phyloP scores from a whole-genome alignment of 257 asterid genomes.

The Solanum chilense region DNA sequence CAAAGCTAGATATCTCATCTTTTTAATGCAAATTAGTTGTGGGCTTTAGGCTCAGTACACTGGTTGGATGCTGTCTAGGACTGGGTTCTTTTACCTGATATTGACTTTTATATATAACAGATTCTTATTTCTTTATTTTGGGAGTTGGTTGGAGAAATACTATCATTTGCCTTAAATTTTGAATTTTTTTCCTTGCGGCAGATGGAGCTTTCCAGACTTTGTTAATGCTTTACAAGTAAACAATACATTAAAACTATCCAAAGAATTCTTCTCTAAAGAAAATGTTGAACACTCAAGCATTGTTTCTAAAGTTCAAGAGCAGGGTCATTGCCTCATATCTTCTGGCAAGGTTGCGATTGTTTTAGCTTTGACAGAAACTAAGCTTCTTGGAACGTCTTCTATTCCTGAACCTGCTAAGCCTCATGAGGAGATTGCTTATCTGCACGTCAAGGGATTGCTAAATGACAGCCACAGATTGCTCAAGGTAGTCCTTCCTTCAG shows the following conservation, averaged over 20 bases:
- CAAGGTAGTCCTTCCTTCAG: conserved; percentile 34
- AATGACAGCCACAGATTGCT: conserved; percentile 26
- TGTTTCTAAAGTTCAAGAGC: conserved; percentile 29
- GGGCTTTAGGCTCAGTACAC: not conserved
- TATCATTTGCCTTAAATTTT: not conserved
- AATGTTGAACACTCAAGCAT: conserved; percentile 20
- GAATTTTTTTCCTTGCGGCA: not conserved
- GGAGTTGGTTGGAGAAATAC: not conserved
- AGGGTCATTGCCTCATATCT: conserved; percentile 42
- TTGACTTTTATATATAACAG: not conserved
- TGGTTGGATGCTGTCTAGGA: not conserved
- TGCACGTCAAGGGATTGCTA: conserved; percentile 33
- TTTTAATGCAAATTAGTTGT: not conserved
- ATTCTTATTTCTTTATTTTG: not conserved
- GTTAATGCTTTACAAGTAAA: conserved; percentile 26
- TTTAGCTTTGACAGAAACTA: conserved; percentile 31
- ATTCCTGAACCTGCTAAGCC: conserved; percentile 9
- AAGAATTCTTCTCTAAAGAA: conserved; percentile 20
- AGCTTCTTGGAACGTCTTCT: conserved; percentile 12
- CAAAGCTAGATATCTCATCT: not conserved
- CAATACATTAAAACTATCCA: conserved; percentile 30
- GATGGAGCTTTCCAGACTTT: conserved; percentile 14
- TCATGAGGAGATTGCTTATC: conserved; percentile 12
- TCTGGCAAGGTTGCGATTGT: conserved; percentile 62
- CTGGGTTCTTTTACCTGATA: not conserved